phyloP scores from a whole-genome alignment of 176 grass and related monocot species.

The Musa schizocarpa region DNA sequence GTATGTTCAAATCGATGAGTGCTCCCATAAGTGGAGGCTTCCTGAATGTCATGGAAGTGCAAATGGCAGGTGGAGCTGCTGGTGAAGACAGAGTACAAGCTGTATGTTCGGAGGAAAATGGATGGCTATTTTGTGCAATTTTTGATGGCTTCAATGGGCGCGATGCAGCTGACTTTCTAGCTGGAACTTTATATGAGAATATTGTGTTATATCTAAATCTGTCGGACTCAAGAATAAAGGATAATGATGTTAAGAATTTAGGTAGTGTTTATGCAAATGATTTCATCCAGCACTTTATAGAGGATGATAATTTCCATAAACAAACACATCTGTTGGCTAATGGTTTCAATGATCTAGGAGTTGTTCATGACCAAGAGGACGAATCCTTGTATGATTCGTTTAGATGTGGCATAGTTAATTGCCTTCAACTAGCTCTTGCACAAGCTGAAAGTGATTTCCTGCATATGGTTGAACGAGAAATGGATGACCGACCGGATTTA shows the following conservation, averaged over 20 bases:
- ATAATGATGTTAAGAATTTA: slow-evolving; percentile 21
- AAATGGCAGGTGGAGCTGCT: slow-evolving; percentile 88
- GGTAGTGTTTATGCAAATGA: slow-evolving; percentile 39
- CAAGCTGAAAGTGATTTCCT: slow-evolving; percentile 92
- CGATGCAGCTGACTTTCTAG: slow-evolving; percentile 94
- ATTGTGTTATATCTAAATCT: slow-evolving; percentile 71
- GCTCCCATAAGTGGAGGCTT: slow-evolving; percentile 50
- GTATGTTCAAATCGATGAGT: slow-evolving; percentile 45
- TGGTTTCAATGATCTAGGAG: slow-evolving; percentile 1
- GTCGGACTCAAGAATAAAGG: slow-evolving; percentile 52
- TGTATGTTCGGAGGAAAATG: slow-evolving; percentile 93
- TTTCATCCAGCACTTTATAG: background rate
- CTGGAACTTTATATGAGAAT: slow-evolving; percentile 79
- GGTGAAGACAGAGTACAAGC: slow-evolving; percentile 99
- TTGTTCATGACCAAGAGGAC: background rate
- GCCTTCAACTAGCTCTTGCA: slow-evolving; percentile 62
- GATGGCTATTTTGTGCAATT: slow-evolving; percentile 86
- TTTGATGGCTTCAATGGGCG: slow-evolving; percentile 97
- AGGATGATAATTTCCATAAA: slow-evolving; percentile 17
- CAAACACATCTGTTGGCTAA: slow-evolving; percentile 4
- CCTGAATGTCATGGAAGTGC: slow-evolving; percentile 57
- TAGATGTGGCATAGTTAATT: slow-evolving; percentile 47
- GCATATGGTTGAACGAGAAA: slow-evolving; percentile 75
- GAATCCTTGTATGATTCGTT: slow-evolving; percentile 36
- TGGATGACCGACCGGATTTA: slow-evolving; percentile 88